Conservation (phyloP, 345 rosid genomes). For the Populus davidiana region DNA sequence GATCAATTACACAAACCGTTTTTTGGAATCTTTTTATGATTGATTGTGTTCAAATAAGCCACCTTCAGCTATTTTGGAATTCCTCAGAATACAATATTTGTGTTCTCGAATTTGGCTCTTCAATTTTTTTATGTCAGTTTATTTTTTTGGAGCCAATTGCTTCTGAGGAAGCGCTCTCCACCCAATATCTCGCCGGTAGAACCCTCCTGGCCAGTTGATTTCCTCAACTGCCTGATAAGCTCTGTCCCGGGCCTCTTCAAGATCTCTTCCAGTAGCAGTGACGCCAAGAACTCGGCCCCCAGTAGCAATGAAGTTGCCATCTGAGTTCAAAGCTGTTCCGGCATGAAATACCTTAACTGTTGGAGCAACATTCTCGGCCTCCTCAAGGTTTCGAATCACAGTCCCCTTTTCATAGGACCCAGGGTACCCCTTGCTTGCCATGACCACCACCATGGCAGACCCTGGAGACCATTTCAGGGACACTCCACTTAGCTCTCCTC, state of each 20-base stretch:
- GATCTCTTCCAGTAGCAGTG: slow-evolving; percentile 71
- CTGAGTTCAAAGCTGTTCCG: slow-evolving; percentile 61
- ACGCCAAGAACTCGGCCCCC: slow-evolving; percentile 98
- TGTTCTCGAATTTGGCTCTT: neutral
- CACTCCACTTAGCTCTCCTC: slow-evolving; percentile 60
- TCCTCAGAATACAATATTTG: neutral
- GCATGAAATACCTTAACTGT: slow-evolving; percentile 75
- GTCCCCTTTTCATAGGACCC: slow-evolving; percentile 78
- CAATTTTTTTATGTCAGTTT: neutral
- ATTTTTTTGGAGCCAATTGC: neutral
- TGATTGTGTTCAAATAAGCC: neutral
- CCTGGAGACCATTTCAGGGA: slow-evolving; percentile 79
- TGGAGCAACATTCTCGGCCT: slow-evolving; percentile 63
- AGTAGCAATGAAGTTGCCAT: slow-evolving; percentile 59
- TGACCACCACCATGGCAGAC: slow-evolving; percentile 89
- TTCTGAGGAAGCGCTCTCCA: slow-evolving; percentile 70
- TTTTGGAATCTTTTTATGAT: too few species aligned
- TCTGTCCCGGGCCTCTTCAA: slow-evolving; percentile 70
- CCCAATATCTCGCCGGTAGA: slow-evolving; percentile 74
- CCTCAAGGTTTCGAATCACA: slow-evolving; percentile 63
- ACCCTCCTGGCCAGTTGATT: slow-evolving; percentile 85
- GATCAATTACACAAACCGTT: too few species aligned
- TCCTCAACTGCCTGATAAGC: slow-evolving; percentile 67
- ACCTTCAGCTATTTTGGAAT: neutral
- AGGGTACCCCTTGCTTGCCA: slow-evolving; percentile 95